A percentile compares a stretch with the other conserved stretches of the same genome.
phyloP scores from a whole-genome alignment of 176 grass and related monocot genomes.

The Carex parvula region DNA sequence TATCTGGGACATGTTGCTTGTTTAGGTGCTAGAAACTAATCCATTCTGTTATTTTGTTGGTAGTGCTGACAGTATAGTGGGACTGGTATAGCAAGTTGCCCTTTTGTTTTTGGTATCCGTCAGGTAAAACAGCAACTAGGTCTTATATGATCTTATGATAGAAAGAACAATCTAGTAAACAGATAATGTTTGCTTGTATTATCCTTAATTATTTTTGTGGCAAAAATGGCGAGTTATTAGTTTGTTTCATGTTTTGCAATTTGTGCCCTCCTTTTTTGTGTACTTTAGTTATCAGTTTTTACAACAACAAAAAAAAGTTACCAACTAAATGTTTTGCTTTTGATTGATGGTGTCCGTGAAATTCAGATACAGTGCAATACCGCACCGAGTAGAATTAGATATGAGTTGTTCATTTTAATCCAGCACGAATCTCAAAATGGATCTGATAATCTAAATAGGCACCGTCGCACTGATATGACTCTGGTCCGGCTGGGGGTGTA shows the following conservation, averaged over 20 bases:
- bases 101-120: background rate
- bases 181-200: background rate
- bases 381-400: no score
- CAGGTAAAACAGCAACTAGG: background rate
- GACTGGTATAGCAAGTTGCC: constrained; percentile 13
- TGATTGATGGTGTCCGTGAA: no score
- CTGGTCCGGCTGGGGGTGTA: no score
- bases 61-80: constrained; percentile 21
- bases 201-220: background rate
- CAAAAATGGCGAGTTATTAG: background rate
- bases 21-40: constrained; percentile 20
- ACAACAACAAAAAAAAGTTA: background rate
- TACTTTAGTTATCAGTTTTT: background rate
- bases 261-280: background rate
- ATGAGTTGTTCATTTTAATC: no score
- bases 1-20: constrained; percentile 20
- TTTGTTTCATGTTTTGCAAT: background rate
- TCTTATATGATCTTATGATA: constrained; percentile 5
- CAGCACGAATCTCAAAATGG: no score
- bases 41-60: constrained; percentile 33
- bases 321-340: background rate
- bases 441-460: no score
- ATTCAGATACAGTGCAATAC: no score
- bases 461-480: no score
- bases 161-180: constrained; percentile 8